Conservation (phyloP, 805 yeast species). For the Saturnispora mendoncae region DNA sequence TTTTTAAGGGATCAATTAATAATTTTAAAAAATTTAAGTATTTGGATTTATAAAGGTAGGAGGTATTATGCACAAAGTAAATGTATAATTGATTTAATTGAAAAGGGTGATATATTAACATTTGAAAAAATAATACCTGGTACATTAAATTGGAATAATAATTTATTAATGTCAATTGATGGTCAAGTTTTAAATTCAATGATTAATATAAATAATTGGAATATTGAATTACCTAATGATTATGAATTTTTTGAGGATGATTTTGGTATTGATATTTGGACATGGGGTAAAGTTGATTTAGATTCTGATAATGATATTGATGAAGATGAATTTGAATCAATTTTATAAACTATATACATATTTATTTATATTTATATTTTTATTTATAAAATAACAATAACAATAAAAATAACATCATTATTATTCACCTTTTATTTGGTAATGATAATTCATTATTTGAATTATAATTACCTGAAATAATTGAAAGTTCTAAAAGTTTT, state of each 20-base stretch:
- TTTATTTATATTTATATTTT: background rate
- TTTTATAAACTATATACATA: background rate
- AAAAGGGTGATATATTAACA: constrained; percentile 6
- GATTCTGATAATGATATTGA: background rate
- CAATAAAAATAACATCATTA: background rate
- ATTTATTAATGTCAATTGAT: constrained; percentile 6
- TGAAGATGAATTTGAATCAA: constrained; percentile 5
- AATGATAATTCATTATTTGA: constrained; percentile 23
- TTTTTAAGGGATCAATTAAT: constrained; percentile 1
- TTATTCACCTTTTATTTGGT: constrained; percentile 2
- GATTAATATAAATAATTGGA: constrained; percentile 1
- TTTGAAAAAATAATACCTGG: constrained; percentile 5
- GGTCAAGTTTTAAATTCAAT: background rate
- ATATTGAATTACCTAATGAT: background rate
- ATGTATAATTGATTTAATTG: constrained; percentile 13
- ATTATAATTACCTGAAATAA: constrained; percentile 26
- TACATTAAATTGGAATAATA: constrained; percentile 4
- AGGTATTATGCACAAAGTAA: constrained; percentile 10
- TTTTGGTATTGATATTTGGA: constrained; percentile 6
- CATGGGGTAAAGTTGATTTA: constrained; percentile 7
- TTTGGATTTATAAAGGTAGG: constrained; percentile 10
- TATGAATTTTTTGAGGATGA: constrained; percentile 3
- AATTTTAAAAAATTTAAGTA: constrained; percentile 8
- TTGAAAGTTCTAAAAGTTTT: constrained; percentile 28
- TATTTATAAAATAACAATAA: background rate